Percentiles rank a stretch among this genome's conserved stretches.
Evolutionary conservation across 2,329 filamentous ascomycete genomes (phyloP).

Genomic region (Ceratocystis cacaofunesta): DNA sequence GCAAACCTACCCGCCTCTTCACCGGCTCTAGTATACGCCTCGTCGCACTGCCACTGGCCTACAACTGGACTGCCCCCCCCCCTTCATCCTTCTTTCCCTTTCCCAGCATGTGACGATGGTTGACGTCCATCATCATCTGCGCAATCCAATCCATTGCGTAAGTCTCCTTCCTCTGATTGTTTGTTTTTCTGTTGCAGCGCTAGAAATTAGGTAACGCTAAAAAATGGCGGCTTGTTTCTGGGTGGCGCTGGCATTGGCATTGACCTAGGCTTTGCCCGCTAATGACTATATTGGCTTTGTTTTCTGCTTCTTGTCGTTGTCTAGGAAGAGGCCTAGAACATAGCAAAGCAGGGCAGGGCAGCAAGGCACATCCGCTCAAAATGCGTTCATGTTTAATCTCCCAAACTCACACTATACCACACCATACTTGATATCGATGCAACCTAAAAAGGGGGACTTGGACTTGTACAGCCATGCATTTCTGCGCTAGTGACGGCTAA

Average conservation of each 20-base stretch:
- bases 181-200: not conserved
- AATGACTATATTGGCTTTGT: not conserved
- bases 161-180: not conserved
- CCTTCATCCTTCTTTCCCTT: not conserved
- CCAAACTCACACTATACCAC: too few relatives aligned
- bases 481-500: too few relatives aligned
- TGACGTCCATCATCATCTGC: not conserved
- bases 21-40: too few relatives aligned
- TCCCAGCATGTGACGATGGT: not conserved
- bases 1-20: too few relatives aligned
- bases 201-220: not conserved
- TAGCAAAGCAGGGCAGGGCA: too few relatives aligned
- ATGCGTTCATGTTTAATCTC: too few relatives aligned
- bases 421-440: too few relatives aligned
- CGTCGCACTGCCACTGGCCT: too few relatives aligned
- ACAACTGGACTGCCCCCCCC: not conserved
- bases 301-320: not conserved
- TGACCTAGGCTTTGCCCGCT: not conserved
- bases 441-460: too few relatives aligned
- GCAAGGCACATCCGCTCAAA: too few relatives aligned
- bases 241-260: not conserved
- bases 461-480: too few relatives aligned
- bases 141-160: not conserved
- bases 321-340: not conserved
- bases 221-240: not conserved